Base-by-base conservation (phyloP, 306 rosid species). In the Sicyos edulis region DNA sequence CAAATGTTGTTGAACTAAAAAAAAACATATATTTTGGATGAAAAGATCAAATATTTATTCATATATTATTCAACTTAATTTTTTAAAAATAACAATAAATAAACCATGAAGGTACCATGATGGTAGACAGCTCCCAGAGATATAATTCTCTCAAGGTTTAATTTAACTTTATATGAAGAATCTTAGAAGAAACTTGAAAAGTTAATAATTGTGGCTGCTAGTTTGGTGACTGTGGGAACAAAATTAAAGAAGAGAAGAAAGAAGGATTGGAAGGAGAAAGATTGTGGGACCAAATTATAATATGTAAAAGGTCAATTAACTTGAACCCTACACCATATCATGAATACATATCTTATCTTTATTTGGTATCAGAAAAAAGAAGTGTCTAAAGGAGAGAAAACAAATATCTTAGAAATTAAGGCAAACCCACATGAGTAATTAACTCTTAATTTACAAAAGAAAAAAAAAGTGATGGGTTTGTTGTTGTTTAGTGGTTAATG, bases 241-340 rank as follows among this genome's bases (percentile, higher is more conserved):
- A 40, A 42, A 4, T 9, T 15, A n/a, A 34, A 62, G 8, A n/a
- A 8, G 10, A 54, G 58, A 63, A 63, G 8, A n/a, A n/a, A 16
- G 19, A 16, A 52, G 21, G 40, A 62, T 13, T 4, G 34, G 68
- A n/a, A 62, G 66, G 9, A 32, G 20, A 14, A 26, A 34, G 15
- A 63, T 63, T 1, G 8, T 44, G 37, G 71, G 71, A 20, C 71
- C 71, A 5, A 66, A 5, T 66, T 5, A 66, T 64, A 37, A 40
- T 42, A 64, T 64, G 52, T 64, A 3, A 17, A n/a, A 20, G 22
- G 7, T 32, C 54, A 65, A 65, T 65, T 65, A 65, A 19, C 71
- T 65, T 65, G 32, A 65, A 42, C 71, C 71, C 71, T 65, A 65
- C 71, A 65, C 71, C 71, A 65, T 42, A 44, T 65, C 71, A 65